Evolutionary conservation across 306 rosid genomes (phyloP), one percentile per base, ranked within the genome.

Genomic region (Cucumis cinereus): DNA sequence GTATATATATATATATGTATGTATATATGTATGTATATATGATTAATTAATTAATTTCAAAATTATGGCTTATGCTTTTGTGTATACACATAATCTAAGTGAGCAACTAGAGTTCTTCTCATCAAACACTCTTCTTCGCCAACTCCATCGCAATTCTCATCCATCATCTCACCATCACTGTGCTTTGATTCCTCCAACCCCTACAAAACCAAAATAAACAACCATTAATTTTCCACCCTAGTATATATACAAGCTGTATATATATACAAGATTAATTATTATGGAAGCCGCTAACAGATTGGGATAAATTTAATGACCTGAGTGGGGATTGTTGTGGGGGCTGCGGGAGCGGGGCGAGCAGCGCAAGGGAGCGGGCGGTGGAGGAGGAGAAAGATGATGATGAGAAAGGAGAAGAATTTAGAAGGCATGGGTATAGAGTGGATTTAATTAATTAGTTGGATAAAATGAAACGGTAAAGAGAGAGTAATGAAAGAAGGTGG

Each of bases 81-180:
- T 3, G 88, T 86, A 69, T 88, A 88, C n/a, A 88, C 85, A 74
- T 88, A 88, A 62, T 88, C 92, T 1, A 75, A 33, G 56, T 88
- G 88, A 47, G 92, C 90, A 0, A 59, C 43, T 1, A 88, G 84
- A 10, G 88, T 84, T n/a, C 86, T 81, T 61, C 87, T 86, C 73
- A 67, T 81, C 82, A 88, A 83, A 76, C 92, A 88, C 49, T 86
- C 90, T 1, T 86, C 87, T n/a, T 78, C 82, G 6, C 57, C 60
- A 26, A 62, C 57, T 52, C 87, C 86, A 50, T 79, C 69, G 80
- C 92, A 88, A 12, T 6, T 78, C 38, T 76, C 79, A 24, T 77
- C 83, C 38, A 15, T 68, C 22, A 30, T 67, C 9, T 53, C 81
- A 62, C 60, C 11, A 20, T 66, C 73, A 20, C 6, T 17, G 23